Percentiles rank a stretch among this genome's conserved stretches.
phyloP scores from a whole-genome alignment of 192 early-diverging fungal genomes.

The Coemansia sp. region DNA sequence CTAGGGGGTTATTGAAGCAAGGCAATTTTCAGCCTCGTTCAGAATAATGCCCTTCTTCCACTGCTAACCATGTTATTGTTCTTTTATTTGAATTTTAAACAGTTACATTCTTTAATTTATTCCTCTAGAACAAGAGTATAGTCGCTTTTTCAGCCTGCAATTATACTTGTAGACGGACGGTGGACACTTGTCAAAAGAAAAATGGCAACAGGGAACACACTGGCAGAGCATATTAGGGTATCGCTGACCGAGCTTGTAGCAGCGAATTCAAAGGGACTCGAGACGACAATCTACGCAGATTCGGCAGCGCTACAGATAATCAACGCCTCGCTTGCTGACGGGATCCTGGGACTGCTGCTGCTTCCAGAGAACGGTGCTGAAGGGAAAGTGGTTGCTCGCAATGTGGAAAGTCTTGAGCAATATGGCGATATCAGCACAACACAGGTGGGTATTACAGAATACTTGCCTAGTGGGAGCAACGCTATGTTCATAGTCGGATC shows the following conservation, averaged over 20 bases:
- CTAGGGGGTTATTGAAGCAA: no score
- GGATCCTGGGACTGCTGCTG: slow-evolving; percentile 31
- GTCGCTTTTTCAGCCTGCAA: no score
- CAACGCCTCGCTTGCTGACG: slow-evolving; percentile 15
- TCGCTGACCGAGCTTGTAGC: slow-evolving; percentile 15
- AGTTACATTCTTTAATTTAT: background rate
- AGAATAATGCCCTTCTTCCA: background rate
- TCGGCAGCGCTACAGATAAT: slow-evolving; percentile 27
- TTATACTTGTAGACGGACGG: no score
- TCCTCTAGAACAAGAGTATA: background rate
- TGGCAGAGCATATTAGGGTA: slow-evolving; percentile 14
- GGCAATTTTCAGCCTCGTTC: no score
- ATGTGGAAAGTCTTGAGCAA: slow-evolving; percentile 17
- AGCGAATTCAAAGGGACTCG: slow-evolving; percentile 28
- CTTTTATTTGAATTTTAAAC: background rate
- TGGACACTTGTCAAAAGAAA: background rate
- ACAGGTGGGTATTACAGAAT: background rate
- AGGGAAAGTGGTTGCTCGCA: slow-evolving; percentile 9
- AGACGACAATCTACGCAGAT: slow-evolving; percentile 50
- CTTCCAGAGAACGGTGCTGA: background rate
- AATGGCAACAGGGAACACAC: background rate
- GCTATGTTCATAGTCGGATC: slow-evolving; percentile 35
- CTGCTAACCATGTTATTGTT: background rate
- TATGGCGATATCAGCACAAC: background rate
- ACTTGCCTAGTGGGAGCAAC: slow-evolving; percentile 31